Conservation (phyloP, 1,284 basidiomycete species). For the Sporisorium reilianum region DNA sequence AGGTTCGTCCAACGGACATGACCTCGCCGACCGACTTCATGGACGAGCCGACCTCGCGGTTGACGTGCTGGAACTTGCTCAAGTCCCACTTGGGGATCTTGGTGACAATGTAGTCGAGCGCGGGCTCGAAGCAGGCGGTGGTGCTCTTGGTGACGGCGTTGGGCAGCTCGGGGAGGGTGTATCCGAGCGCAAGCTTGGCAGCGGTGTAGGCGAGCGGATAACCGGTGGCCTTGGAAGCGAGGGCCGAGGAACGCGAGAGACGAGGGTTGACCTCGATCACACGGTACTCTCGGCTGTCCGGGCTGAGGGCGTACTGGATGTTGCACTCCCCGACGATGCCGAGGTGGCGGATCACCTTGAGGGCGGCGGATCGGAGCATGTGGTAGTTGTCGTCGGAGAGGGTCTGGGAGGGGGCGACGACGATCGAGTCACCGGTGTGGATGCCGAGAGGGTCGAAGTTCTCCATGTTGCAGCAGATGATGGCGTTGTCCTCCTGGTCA, state of each 20-base stretch:
- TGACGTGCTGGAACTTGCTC: conserved; percentile 96
- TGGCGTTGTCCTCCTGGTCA: conserved; percentile 86
- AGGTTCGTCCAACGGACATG: conserved; percentile 99
- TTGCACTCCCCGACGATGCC: conserved; percentile 99
- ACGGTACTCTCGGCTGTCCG: conserved; percentile 90
- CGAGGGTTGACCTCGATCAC: conserved; percentile 78
- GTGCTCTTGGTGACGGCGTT: conserved; percentile 99
- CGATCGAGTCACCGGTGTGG: conserved; percentile 99
- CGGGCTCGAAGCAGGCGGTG: conserved; percentile 99
- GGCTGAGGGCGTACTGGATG: conserved; percentile 98
- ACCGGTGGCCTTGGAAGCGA: conserved; percentile 98
- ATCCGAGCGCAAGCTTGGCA: conserved; percentile 98
- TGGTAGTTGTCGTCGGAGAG: conserved; percentile 95
- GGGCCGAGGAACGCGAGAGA: conserved; percentile 74
- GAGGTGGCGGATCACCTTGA: conserved; percentile 97
- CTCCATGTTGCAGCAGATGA: conserved; percentile 97
- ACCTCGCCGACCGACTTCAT: conserved; percentile 99
- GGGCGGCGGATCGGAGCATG: conserved; percentile 96
- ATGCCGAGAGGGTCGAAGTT: conserved; percentile 99
- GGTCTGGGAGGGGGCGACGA: conserved; percentile 98
- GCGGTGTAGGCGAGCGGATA: conserved; percentile 99
- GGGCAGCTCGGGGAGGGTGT: conserved; percentile 96
- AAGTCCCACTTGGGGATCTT: conserved; percentile 99
- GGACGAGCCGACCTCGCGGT: conserved; percentile 92
- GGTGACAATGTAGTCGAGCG: conserved; percentile 98